These are phyloP conservation scores for Silene noctiflora DNA, from an alignment of 179 eudicot species.

Conservation along the genomic window DNA sequence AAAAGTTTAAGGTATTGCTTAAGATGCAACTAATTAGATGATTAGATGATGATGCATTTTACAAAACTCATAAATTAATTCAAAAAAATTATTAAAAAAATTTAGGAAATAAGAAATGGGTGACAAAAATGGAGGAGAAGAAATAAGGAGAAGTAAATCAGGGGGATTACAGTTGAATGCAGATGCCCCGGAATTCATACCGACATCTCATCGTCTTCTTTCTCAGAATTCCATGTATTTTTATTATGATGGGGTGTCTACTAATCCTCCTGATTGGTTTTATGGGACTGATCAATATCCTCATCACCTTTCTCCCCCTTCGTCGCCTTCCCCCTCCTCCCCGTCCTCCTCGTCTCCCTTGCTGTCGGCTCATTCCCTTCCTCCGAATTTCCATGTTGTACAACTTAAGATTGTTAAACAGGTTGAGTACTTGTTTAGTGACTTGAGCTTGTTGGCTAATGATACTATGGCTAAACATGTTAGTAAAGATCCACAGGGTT, in stretches of 20 bases:
- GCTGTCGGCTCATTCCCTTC: not conserved
- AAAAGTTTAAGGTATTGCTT: not conserved
- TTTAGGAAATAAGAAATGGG: not conserved
- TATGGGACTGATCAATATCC: slow-evolving; percentile 55
- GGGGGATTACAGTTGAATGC: slow-evolving; percentile 65
- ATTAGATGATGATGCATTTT: not conserved
- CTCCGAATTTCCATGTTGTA: slow-evolving; percentile 44
- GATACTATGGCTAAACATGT: slow-evolving; percentile 74
- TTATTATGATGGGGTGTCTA: slow-evolving; percentile 35
- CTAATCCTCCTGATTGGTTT: slow-evolving; percentile 50
- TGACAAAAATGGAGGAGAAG: not conserved
- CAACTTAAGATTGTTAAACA: slow-evolving; percentile 72
- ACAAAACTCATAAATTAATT: not conserved
- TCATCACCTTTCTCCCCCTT: not conserved
- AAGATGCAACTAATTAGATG: not conserved
- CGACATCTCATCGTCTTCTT: slow-evolving; percentile 33
- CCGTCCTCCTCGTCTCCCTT: slow-evolving; percentile 27
- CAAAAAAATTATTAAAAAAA: not conserved
- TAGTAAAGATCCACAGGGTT: slow-evolving; percentile 85
- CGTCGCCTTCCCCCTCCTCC: slow-evolving; percentile 26
- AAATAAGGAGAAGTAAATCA: not conserved
- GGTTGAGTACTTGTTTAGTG: slow-evolving; percentile 88
- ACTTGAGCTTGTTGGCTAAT: slow-evolving; percentile 84
- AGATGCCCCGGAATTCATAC: slow-evolving; percentile 83
- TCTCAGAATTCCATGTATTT: slow-evolving; percentile 53